Conservation (phyloP, 192 early-diverging fungal species). For the Backusella morwellensis region DNA sequence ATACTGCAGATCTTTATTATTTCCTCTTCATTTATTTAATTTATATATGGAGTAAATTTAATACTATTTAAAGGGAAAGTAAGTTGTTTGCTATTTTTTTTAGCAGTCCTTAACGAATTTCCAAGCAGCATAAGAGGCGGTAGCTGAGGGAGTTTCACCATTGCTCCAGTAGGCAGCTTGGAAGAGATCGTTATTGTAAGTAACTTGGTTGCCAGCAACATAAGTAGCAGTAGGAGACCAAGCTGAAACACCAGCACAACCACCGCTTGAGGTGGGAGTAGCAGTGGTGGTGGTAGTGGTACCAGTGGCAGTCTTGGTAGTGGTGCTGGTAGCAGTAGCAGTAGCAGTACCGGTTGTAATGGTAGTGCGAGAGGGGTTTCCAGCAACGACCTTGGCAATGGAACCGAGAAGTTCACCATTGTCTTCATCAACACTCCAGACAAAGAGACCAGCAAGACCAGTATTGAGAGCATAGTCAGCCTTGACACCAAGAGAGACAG, state of each 20-base stretch:
- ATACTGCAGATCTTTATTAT: not conserved
- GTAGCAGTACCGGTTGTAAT: not conserved
- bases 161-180: constrained; percentile 45
- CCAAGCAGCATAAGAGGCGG: not conserved
- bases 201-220: constrained; percentile 35
- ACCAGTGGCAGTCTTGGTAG: constrained; percentile 24
- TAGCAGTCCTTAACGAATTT: not conserved
- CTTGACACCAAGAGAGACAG: constrained; percentile 56
- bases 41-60: no score
- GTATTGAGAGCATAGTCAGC: constrained; percentile 52
- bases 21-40: not conserved
- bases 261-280: constrained; percentile 6
- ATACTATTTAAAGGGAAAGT: no score
- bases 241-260: constrained; percentile 29
- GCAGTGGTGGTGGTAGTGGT: constrained; percentile 11
- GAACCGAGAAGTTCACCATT: constrained; percentile 60
- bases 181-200: constrained; percentile 35
- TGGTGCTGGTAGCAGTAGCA: constrained; percentile 12
- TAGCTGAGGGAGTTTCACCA: constrained; percentile 27
- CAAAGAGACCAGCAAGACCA: constrained; percentile 61
- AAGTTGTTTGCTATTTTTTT: not conserved
- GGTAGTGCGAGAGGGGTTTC: constrained; percentile 6
- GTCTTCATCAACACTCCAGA: constrained; percentile 69
- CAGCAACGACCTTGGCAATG: not conserved
- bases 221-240: constrained; percentile 34